A percentile compares a stretch with the other conserved stretches of the same genome.
Evolutionary conservation across 768 basidiomycete genomes (phyloP).

Genomic region (Amanita rubescens): DNA sequence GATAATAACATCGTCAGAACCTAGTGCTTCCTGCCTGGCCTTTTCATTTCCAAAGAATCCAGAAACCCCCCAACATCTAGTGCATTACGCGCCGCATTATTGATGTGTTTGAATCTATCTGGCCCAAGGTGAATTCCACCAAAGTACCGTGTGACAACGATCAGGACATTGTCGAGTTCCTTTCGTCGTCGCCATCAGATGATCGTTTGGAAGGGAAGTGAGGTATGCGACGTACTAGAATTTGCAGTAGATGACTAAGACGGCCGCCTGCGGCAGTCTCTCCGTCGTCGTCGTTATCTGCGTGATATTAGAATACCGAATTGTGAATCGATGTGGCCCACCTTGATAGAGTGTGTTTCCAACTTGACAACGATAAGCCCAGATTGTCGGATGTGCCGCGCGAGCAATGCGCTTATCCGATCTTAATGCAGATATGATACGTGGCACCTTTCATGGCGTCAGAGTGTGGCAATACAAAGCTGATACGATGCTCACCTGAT

Average conservation of each 20-base stretch:
- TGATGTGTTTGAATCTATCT: slow-evolving; percentile 89
- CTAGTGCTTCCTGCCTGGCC: too few species aligned
- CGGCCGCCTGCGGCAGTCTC: slow-evolving; percentile 91
- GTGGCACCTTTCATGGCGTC: slow-evolving; percentile 29
- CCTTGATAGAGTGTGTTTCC: slow-evolving; percentile 30
- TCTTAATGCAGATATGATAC: slow-evolving; percentile 59
- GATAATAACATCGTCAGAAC: too few species aligned
- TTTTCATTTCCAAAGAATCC: too few species aligned
- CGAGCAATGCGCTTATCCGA: slow-evolving; percentile 67
- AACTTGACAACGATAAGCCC: slow-evolving; percentile 75
- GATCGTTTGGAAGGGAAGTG: too few species aligned
- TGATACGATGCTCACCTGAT: slow-evolving; percentile 54
- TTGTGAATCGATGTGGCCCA: too few species aligned
- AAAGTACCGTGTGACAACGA: slow-evolving; percentile 90
- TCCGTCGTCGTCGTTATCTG: slow-evolving; percentile 95
- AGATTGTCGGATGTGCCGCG: slow-evolving; percentile 73
- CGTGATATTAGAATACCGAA: too few species aligned
- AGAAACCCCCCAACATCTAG: too few species aligned
- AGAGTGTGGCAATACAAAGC: too few species aligned
- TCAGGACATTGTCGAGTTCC: slow-evolving; percentile 80
- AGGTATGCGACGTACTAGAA: slow-evolving; percentile 20
- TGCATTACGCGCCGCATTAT: slow-evolving; percentile 63
- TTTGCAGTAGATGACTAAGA: slow-evolving; percentile 85
- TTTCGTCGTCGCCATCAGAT: slow-evolving; percentile 26
- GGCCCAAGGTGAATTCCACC: slow-evolving; percentile 89